Evolutionary conservation across 306 rosid genomes (phyloP).

Genomic region (Fragaria iinumae): DNA sequence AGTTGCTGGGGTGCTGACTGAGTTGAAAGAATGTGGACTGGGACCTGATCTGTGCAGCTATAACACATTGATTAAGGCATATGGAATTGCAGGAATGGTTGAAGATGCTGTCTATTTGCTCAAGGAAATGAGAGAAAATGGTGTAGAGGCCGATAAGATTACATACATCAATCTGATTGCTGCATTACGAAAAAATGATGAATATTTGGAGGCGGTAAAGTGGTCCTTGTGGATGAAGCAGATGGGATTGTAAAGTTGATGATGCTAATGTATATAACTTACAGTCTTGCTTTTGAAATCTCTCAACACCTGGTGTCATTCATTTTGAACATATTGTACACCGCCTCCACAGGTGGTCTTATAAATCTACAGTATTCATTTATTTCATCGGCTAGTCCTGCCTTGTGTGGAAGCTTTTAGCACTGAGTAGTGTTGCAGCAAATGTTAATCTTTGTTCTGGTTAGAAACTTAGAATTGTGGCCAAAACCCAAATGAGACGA

Average conservation of each 20-base stretch:
- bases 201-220: conserved; percentile 86
- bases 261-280: conserved; percentile 16
- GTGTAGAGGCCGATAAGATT: conserved; percentile 78
- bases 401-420: background rate
- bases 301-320: conserved; percentile 13
- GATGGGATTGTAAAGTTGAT: conserved; percentile 48
- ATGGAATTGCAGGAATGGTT: conserved; percentile 94
- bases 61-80: conserved; percentile 85
- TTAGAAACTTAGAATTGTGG: background rate
- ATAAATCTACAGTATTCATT: background rate
- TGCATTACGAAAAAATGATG: conserved; percentile 66
- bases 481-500: background rate
- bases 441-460: background rate
- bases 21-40: conserved; percentile 66
- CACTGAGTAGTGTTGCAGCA: background rate
- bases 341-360: background rate
- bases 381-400: background rate
- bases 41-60: conserved; percentile 81
- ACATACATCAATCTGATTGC: conserved; percentile 68
- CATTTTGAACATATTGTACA: background rate
- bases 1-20: conserved; percentile 58
- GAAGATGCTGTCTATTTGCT: conserved; percentile 77
- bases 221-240: conserved; percentile 99
- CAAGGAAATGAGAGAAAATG: conserved; percentile 80
- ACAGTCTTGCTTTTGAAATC: conserved; percentile 16